Percentiles rank a stretch among this genome's conserved stretches.
phyloP scores from a whole-genome alignment of 148 eudicot genomes.

The Cornus controversa region DNA sequence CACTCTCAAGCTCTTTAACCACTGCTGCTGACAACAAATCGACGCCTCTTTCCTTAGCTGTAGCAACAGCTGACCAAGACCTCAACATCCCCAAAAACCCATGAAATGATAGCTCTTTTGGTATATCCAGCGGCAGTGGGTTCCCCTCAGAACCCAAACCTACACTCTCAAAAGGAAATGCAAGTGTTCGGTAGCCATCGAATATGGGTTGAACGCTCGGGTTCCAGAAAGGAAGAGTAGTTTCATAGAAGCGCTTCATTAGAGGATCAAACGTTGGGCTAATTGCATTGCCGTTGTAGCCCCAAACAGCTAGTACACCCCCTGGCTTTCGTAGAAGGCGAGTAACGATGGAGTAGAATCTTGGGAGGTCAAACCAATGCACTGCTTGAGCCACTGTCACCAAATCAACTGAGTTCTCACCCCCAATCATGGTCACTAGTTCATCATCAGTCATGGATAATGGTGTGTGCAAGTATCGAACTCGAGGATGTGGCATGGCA shows the following conservation, averaged over 20 bases:
- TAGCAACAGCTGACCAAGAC: constrained; percentile 41
- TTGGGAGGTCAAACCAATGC: constrained; percentile 54
- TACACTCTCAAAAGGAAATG: constrained; percentile 49
- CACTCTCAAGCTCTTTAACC: constrained; percentile 38
- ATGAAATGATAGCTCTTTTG: constrained; percentile 34
- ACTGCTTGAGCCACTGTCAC: constrained; percentile 49
- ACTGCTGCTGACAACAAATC: constrained; percentile 34
- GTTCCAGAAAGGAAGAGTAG: constrained; percentile 38
- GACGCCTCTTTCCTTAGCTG: constrained; percentile 47
- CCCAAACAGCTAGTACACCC: constrained; percentile 53
- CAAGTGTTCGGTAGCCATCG: constrained; percentile 38
- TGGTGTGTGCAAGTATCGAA: constrained; percentile 34
- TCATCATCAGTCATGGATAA: constrained; percentile 21
- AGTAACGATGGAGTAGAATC: constrained; percentile 30
- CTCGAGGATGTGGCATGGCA: constrained; percentile 27
- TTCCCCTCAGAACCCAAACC: constrained; percentile 40
- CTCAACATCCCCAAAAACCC: constrained; percentile 36
- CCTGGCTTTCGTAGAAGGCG: constrained; percentile 39
- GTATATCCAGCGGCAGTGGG: constrained; percentile 38
- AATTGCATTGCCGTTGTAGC: constrained; percentile 30
- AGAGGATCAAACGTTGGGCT: constrained; percentile 36
- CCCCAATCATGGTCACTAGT: constrained; percentile 24
- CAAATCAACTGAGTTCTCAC: constrained; percentile 33
- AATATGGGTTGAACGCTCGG: constrained; percentile 16
- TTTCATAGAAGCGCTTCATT: constrained; percentile 21